Conservation (phyloP, 345 rosid species). For the Acer negundo region DNA sequence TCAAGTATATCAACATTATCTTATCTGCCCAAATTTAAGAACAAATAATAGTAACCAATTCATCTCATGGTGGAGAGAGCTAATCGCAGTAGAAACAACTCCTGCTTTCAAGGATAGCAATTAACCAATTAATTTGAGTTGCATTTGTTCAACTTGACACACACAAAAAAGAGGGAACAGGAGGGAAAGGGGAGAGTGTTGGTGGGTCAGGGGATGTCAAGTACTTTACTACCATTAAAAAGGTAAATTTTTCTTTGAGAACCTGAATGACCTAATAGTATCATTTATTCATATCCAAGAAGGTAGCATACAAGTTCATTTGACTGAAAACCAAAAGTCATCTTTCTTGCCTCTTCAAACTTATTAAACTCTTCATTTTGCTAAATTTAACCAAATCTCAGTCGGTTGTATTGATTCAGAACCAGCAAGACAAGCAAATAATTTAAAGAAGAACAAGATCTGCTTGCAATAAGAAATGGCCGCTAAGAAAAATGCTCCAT, state of each 20-base stretch:
- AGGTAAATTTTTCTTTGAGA: neutral
- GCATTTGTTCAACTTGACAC: neutral
- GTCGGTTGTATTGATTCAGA: neutral
- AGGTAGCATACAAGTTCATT: neutral
- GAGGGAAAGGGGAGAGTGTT: neutral
- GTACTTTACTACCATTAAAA: neutral
- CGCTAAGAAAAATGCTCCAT: neutral
- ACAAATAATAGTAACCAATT: neutral
- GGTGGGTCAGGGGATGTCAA: neutral
- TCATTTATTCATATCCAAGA: neutral
- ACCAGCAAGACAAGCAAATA: constrained; percentile 1
- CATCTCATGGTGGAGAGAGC: neutral
- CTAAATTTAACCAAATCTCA: neutral
- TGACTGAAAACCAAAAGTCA: neutral
- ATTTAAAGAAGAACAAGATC: constrained; percentile 6
- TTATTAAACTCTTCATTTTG: neutral
- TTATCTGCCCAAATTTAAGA: neutral
- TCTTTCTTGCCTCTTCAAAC: neutral
- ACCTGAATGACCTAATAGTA: too few relatives aligned
- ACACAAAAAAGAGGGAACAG: neutral
- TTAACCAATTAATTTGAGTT: neutral
- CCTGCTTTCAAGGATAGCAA: neutral
- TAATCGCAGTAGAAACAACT: neutral
- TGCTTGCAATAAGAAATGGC: neutral
- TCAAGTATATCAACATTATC: neutral